Base-by-base conservation (phyloP, 306 rosid species). In the Abrus precatorius region DNA sequence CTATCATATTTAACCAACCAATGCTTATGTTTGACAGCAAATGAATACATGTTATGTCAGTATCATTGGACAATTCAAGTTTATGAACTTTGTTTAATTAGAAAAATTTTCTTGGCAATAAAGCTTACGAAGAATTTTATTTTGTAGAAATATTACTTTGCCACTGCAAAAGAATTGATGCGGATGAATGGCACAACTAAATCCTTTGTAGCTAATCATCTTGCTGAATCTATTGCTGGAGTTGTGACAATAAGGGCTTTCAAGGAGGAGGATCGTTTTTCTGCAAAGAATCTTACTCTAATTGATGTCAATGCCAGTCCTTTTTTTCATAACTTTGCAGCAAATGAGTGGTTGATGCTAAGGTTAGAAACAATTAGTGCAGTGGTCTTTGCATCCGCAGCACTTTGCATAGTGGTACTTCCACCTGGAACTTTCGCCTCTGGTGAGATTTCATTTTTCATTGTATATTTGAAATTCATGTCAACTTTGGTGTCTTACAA, bases 191-290 rank as follows among this genome's bases (percentile, higher is more conserved):
- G 91, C 59, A 90, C 91, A 40, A 86, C 92, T 7, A 90, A 86
- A 82, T 88, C 94, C 71, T 81, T 72, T 11, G 83, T 90, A 57
- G 87, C 94, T n/a, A 88, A 84, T 66, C 88, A 91, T 87, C 84
- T 91, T 44, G 88, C 92, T 0, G 95, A 91, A 83, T 91, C 95
- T 60, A 81, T 89, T 9, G 92, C 92, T 27, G 95, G 95, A 69
- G 90, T 91, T 73, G 62, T 77, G 67, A 91, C 92, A 60, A 89
- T 91, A 57, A 84, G 95, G 85, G 95, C 95, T 63, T 91, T 88
- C n/a, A 75, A 84, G 61, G 89, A 85, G 83, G 91, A 91, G 72
- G 90, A 89, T 10, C 72, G 87, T 3, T 91, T 91, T 61, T 80
- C 85, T 4, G 72, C 3, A 9, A 91, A 89, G 82, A 91, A 77